Evolutionary conservation across 2,329 filamentous ascomycete genomes (phyloP).

Genomic region (Fusarium incarnatum): DNA sequence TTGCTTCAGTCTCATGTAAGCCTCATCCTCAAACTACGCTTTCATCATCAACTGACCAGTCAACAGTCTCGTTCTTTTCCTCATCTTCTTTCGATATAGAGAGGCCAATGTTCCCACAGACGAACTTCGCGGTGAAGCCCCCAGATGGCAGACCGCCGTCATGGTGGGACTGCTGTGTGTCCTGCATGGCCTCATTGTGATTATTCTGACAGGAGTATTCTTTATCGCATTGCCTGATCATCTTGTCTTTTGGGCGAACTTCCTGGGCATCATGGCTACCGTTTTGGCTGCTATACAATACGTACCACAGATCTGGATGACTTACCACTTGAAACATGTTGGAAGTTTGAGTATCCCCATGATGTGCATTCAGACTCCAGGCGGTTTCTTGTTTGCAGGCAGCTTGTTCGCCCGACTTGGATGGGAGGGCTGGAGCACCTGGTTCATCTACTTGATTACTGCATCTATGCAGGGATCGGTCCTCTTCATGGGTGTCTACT

Average conservation of each 20-base stretch:
- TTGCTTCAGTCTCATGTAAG: conserved; percentile 92
- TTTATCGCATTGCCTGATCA: conserved; percentile 70
- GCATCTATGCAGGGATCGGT: conserved; percentile 86
- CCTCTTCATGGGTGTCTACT: conserved; percentile 83
- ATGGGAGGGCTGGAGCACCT: conserved; percentile 89
- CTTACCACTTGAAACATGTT: conserved; percentile 84
- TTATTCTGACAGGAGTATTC: conserved; percentile 77
- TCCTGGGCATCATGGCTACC: conserved; percentile 83
- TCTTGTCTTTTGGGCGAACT: conserved; percentile 84
- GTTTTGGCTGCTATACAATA: conserved; percentile 89
- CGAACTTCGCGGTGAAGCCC: conserved; percentile 63
- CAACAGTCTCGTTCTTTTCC: conserved; percentile 85
- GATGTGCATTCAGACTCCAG: conserved; percentile 98
- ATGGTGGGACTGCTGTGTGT: conserved; percentile 79
- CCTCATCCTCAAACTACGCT: conserved; percentile 28
- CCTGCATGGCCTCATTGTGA: conserved; percentile 77
- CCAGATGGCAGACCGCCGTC: conserved; percentile 82
- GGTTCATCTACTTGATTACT: conserved; percentile 90
- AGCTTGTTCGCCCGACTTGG: conserved; percentile 86
- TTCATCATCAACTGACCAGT: conserved; percentile 39
- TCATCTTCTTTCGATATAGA: conserved; percentile 87
- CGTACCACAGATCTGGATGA: conserved; percentile 94
- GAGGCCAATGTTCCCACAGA: conserved; percentile 62
- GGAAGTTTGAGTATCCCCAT: conserved; percentile 94
- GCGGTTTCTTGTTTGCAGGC: conserved; percentile 87